Conservation (phyloP, 257 asterid genomes). For the Cruciata laevipes region DNA sequence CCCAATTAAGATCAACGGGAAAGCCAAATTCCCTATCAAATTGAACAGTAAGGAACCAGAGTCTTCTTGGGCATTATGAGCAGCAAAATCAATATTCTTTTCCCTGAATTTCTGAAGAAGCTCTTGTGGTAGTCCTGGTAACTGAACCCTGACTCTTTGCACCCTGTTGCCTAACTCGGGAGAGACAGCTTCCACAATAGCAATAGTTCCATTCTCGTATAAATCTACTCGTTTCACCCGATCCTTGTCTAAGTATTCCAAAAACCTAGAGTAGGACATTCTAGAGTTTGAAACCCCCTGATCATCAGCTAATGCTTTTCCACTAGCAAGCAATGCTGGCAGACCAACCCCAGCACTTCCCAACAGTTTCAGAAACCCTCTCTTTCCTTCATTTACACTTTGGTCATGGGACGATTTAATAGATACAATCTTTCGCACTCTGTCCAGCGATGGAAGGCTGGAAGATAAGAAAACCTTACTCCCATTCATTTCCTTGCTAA, state of each 20-base stretch:
- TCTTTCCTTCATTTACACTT: slow-evolving; percentile 45
- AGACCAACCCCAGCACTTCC: slow-evolving; percentile 59
- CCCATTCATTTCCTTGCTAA: slow-evolving; percentile 54
- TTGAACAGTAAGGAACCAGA: slow-evolving; percentile 76
- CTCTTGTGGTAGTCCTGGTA: slow-evolving; percentile 97
- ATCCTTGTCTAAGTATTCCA: slow-evolving; percentile 92
- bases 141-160: slow-evolving; percentile 90
- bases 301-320: slow-evolving; percentile 80
- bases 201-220: slow-evolving; percentile 88
- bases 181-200: slow-evolving; percentile 87
- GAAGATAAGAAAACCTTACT: slow-evolving; percentile 40
- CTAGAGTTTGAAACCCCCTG: slow-evolving; percentile 87
- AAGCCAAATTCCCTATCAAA: slow-evolving; percentile 81
- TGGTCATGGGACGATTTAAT: slow-evolving; percentile 47
- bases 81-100: slow-evolving; percentile 91
- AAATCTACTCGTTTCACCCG: slow-evolving; percentile 79
- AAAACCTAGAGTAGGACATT: slow-evolving; percentile 93
- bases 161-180: slow-evolving; percentile 86
- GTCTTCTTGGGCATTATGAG: slow-evolving; percentile 92
- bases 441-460: slow-evolving; percentile 39
- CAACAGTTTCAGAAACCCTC: slow-evolving; percentile 70
- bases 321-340: slow-evolving; percentile 55
- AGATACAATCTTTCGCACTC: slow-evolving; percentile 33
- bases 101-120: slow-evolving; percentile 92
- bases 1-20: slow-evolving; percentile 82